Conservation (phyloP, 1,284 basidiomycete genomes). For the Puccinia triticina region DNA sequence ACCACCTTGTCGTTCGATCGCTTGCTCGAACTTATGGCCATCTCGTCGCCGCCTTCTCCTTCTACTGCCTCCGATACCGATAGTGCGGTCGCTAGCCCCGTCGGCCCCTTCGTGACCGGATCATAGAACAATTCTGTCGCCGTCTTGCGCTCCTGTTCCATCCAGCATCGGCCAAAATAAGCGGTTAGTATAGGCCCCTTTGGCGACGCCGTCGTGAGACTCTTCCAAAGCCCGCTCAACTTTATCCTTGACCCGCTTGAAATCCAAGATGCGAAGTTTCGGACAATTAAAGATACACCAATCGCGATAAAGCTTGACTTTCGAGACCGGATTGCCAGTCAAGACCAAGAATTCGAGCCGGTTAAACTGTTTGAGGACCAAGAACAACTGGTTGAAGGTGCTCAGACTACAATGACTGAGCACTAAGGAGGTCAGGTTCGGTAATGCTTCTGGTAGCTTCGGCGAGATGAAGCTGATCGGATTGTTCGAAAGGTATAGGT, state of each 20-base stretch:
- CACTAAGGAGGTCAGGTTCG: slow-evolving; percentile 77
- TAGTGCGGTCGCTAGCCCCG: slow-evolving; percentile 70
- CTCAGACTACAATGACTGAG: slow-evolving; percentile 60
- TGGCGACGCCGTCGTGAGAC: not conserved
- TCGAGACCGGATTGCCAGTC: slow-evolving; percentile 29
- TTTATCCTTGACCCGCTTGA: slow-evolving; percentile 92
- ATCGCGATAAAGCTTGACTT: slow-evolving; percentile 28
- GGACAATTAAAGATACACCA: slow-evolving; percentile 59
- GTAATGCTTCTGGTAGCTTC: slow-evolving; percentile 77
- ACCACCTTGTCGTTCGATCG: slow-evolving; percentile 57
- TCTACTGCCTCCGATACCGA: slow-evolving; percentile 68
- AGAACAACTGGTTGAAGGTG: slow-evolving; percentile 50
- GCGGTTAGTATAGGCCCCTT: not conserved
- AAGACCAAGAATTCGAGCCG: slow-evolving; percentile 36
- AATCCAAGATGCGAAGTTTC: slow-evolving; percentile 87
- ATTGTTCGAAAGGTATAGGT: slow-evolving; percentile 83
- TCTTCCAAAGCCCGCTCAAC: slow-evolving; percentile 63
- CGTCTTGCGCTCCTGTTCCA: slow-evolving; percentile 71
- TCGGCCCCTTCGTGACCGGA: slow-evolving; percentile 67
- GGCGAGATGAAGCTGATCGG: slow-evolving; percentile 79
- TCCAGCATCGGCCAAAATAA: not conserved
- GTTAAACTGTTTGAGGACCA: slow-evolving; percentile 54
- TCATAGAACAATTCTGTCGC: slow-evolving; percentile 73
- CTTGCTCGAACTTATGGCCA: slow-evolving; percentile 65
- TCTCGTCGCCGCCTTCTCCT: slow-evolving; percentile 56